A percentile compares a stretch with the other conserved stretches of the same genome.
Conservation (phyloP, 345 rosid species). For the Euphorbia pulcherrima region DNA sequence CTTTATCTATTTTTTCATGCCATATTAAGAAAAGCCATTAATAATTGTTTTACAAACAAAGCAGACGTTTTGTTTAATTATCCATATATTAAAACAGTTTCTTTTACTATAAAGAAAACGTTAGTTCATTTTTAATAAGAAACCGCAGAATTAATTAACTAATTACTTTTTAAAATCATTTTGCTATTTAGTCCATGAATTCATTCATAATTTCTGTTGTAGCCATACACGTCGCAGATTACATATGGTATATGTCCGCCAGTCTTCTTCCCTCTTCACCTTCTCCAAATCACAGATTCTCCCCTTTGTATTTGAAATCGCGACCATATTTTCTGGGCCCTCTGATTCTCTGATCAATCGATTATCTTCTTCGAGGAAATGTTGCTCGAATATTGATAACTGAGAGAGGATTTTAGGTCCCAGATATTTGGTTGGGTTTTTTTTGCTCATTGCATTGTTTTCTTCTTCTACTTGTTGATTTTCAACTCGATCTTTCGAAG, state of each 20-base stretch:
- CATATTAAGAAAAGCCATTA: too few relatives aligned
- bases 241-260: background rate
- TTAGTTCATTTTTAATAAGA: too few relatives aligned
- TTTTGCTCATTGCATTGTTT: background rate
- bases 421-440: constrained; percentile 12
- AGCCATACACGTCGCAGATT: background rate
- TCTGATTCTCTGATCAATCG: background rate
- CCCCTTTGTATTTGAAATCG: background rate
- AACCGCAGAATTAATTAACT: too few relatives aligned
- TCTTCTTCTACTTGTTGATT: constrained; percentile 19
- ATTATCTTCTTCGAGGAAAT: constrained; percentile 8
- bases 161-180: too few relatives aligned
- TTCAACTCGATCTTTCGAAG: constrained; percentile 12
- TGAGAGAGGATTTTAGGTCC: constrained; percentile 21
- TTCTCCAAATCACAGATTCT: background rate
- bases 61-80: too few relatives aligned
- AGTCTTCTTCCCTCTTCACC: background rate
- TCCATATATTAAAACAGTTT: too few relatives aligned
- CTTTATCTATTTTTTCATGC: too few relatives aligned
- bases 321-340: background rate
- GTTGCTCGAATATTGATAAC: constrained; percentile 23
- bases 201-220: background rate
- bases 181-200: background rate
- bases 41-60: too few relatives aligned
- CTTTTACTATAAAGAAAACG: too few relatives aligned